A percentile compares a stretch with the other conserved stretches of the same genome.
These are phyloP conservation scores for Gyrodon lividus DNA, from an alignment of 768 basidiomycete species.

Conservation along the genomic window DNA sequence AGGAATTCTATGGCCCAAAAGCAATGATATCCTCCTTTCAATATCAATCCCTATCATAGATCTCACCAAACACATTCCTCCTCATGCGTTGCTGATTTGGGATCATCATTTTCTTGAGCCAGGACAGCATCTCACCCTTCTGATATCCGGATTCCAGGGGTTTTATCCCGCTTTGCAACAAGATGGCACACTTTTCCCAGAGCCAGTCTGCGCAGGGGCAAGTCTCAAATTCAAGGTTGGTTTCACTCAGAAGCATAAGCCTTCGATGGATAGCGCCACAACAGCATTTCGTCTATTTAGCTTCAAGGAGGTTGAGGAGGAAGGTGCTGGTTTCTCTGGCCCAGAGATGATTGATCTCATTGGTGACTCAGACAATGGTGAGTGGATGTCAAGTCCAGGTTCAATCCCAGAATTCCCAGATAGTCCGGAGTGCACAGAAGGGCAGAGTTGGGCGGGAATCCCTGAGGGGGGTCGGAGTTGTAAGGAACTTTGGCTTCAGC, in stretches of 20 bases:
- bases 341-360: neutral
- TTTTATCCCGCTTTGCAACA: constrained; percentile 51
- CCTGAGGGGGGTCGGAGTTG: no score
- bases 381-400: no score
- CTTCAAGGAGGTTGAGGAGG: constrained; percentile 40
- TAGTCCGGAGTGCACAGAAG: no score
- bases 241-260: constrained; percentile 60
- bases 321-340: neutral
- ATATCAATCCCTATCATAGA: constrained; percentile 55
- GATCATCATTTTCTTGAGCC: constrained; percentile 60
- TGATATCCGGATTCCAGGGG: constrained; percentile 55
- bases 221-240: constrained; percentile 60
- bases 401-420: no score
- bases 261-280: constrained; percentile 45
- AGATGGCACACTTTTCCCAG: constrained; percentile 40
- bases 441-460: no score
- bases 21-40: constrained; percentile 52
- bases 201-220: constrained; percentile 36
- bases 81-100: constrained; percentile 73
- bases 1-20: constrained; percentile 51
- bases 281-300: constrained; percentile 52
- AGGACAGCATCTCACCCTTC: constrained; percentile 59
- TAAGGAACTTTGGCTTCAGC: no score
- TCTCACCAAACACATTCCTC: constrained; percentile 52
- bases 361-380: constrained; percentile 4